Percentiles rank a stretch among this genome's conserved stretches.
These are phyloP conservation scores for Yamadazyma olivae DNA, from an alignment of 805 yeast species.

Conservation along the genomic window DNA sequence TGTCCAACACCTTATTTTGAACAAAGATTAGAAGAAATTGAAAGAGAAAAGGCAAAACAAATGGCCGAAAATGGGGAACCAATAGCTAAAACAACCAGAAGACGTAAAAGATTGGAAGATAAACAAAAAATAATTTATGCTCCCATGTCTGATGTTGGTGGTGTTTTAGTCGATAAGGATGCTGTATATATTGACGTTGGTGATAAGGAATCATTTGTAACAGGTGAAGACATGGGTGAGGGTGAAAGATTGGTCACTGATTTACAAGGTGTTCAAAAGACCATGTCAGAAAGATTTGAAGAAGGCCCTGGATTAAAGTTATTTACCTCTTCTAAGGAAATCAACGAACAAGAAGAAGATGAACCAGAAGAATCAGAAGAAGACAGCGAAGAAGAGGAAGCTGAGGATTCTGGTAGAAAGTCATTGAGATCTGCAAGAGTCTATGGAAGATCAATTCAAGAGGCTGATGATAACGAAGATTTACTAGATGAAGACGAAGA, in stretches of 20 bases:
- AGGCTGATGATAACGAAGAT: slow-evolving; percentile 40
- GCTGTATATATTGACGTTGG: slow-evolving; percentile 93
- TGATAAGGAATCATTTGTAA: slow-evolving; percentile 49
- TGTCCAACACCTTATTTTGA: slow-evolving; percentile 96
- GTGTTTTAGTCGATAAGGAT: slow-evolving; percentile 93
- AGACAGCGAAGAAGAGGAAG: slow-evolving; percentile 20
- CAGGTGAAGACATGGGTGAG: slow-evolving; percentile 63
- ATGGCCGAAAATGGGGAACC: slow-evolving; percentile 61
- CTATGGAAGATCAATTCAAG: slow-evolving; percentile 51
- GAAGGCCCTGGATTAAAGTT: slow-evolving; percentile 71
- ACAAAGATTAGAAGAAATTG: slow-evolving; percentile 77
- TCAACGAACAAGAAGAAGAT: slow-evolving; percentile 39
- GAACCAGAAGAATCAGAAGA: slow-evolving; percentile 35
- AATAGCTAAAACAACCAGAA: slow-evolving; percentile 50
- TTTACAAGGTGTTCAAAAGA: slow-evolving; percentile 65
- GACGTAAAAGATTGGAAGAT: slow-evolving; percentile 91
- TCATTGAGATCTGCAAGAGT: slow-evolving; percentile 59
- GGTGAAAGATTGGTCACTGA: slow-evolving; percentile 86
- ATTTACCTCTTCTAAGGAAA: slow-evolving; percentile 59
- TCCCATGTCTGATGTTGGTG: slow-evolving; percentile 99
- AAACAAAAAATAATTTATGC: slow-evolving; percentile 93
- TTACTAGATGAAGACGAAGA: slow-evolving; percentile 41
- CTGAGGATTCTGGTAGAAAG: slow-evolving; percentile 53
- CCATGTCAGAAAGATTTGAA: slow-evolving; percentile 54
- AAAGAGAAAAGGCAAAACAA: slow-evolving; percentile 66